Evolutionary conservation across 306 rosid genomes (phyloP), one percentile per base, ranked within the genome.

Genomic region (Begonia peltatifolia): DNA sequence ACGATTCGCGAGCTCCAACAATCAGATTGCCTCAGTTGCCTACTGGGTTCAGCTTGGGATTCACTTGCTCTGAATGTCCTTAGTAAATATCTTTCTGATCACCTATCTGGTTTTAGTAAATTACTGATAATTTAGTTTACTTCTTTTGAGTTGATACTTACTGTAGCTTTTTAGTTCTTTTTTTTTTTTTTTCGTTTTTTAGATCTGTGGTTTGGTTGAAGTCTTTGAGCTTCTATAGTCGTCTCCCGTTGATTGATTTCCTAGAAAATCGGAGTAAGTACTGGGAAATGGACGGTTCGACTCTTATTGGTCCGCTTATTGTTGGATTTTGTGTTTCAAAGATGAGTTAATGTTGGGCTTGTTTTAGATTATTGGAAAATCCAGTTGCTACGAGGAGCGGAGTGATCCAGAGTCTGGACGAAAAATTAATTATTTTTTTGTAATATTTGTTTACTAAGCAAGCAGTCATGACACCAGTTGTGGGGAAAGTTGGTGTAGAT

Each of bases 151-250:
- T 74, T 61, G 2, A 53, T 75, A 56, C 58, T 2, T 56, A 13
- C 50, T 63, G 18, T 52, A 23, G 47, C 17, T 46, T 48, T 59
- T 41, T 41, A 9, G 22, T 6, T 58, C 35, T 66, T 52, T 53
- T 17, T 14, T 23, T 42, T 23, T 42, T 47, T 43, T 71, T 62
- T 61, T 52, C 53, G 74, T 74, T 80, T 6, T 30, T 30, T 30
- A 30, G 97, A 90, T 85, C 95, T 85, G 89, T 76, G 68, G 58
- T 60, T 65, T 60, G 22, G 65, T 56, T 58, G 46, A 52, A 54
- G 71, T 23, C 41, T 61, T 46, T 58, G 57, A 49, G 76, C 63
- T 54, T 51, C 55, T 76, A 68, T 62, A 69, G 52, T 69, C 64
- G 22, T 44, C 53, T 44, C 5, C 46, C 56, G 55, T 56, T 22